Evolutionary conservation across 2,329 filamentous ascomycete genomes (phyloP), one percentile per base, ranked within the genome.

Genomic region (Fulvia fulva): DNA sequence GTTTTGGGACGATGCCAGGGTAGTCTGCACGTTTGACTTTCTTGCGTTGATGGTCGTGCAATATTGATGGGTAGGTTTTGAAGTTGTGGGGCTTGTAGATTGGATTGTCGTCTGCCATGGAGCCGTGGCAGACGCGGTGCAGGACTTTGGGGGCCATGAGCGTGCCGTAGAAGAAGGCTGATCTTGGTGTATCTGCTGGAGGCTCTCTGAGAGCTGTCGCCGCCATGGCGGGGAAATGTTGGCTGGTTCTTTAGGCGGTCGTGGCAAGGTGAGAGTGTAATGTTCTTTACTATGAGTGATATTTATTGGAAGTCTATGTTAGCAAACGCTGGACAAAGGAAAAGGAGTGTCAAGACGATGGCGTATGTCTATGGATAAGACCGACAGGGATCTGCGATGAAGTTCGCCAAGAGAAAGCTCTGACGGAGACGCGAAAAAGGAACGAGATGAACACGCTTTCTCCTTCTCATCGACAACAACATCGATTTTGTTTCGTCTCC

Each of bases 131-230:
- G 45, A 96, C 91, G 32, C 88, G 88, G 76, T 89, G 88, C 66
- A 97, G 90, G 68, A 97, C 87, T 69, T 88, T 84, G 0, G 88
- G 85, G n/a, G 87, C 89, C 91, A 97, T 97, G 70, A 87, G 75
- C 25, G 83, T 86, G 64, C 81, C 85, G 71, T 87, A 87, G 79
- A 87, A 87, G 76, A 87, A 87, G 64, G 83, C 81, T 19, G 78
- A 78, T 67, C 80, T 78, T 32, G 57, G 47, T n/a, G 34, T 28
- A 51, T 4, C 37, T 22, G 47, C 12, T 23, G 25, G 50, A 16
- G 6, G 34, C 45, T 25, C 25, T 45, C 7, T 32, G 55, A 19
- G 23, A 7, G 14, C 21, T 41, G 37, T n/a, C 14, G 14, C 8
- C 16, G 37, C 37, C 37, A 41, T 41, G 14, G n/a, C 16, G 16